phyloP scores from a whole-genome alignment of 2,329 filamentous ascomycete species.

The Penicillium sclerotigenum region DNA sequence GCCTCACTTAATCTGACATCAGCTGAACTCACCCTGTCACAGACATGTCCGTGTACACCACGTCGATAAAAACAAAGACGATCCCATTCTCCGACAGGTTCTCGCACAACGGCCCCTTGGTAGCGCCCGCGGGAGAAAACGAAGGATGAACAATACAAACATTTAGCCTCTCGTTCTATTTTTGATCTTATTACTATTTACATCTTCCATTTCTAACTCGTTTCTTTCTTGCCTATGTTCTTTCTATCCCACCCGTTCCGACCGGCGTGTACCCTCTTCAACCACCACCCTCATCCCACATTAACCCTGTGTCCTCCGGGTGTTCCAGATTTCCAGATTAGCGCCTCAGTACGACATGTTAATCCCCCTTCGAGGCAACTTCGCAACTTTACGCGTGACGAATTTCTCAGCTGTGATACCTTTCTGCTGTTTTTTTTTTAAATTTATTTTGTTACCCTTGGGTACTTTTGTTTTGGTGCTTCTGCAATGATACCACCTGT shows the following conservation, averaged over 20 bases:
- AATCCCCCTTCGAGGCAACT: background rate
- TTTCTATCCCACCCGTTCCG: background rate
- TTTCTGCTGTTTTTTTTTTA: slow-evolving; percentile 8
- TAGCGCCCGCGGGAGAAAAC: slow-evolving; percentile 72
- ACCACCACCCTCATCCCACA: background rate
- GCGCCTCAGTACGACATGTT: slow-evolving; percentile 2
- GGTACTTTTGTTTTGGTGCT: slow-evolving; percentile 4
- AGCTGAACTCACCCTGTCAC: slow-evolving; percentile 6
- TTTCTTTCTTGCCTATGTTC: background rate
- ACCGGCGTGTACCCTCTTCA: background rate
- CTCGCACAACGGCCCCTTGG: slow-evolving; percentile 83
- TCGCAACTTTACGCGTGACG: slow-evolving; percentile 19
- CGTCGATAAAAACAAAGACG: slow-evolving; percentile 83
- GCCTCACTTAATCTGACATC: background rate
- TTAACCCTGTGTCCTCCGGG: background rate
- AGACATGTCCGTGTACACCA: slow-evolving; percentile 95
- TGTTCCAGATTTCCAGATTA: slow-evolving; percentile 5
- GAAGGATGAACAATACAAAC: slow-evolving; percentile 47
- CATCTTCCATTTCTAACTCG: background rate
- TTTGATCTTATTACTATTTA: background rate
- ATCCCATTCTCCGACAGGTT: slow-evolving; percentile 75
- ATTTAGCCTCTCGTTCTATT: background rate
- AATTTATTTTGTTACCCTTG: background rate
- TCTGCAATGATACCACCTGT: slow-evolving; percentile 28
- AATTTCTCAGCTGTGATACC: slow-evolving; percentile 22